A percentile compares a stretch with the other conserved stretches of the same genome.
Evolutionary conservation across 2,329 filamentous ascomycete genomes (phyloP).

Genomic region (Thielaviopsis populi): DNA sequence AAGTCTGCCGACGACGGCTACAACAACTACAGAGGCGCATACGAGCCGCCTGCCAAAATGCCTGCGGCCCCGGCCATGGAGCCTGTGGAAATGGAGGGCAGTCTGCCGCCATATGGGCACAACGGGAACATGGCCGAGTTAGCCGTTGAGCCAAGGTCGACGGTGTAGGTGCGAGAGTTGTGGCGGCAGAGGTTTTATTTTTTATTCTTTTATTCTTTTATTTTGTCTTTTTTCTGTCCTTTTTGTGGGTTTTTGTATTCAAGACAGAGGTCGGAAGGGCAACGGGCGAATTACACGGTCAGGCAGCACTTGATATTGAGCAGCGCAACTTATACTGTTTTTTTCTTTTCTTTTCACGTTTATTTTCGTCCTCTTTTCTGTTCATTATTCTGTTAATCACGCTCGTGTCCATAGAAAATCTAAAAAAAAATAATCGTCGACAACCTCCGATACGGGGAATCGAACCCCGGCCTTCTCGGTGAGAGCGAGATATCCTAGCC

Average conservation of each 20-base stretch:
- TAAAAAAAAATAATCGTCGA: neutral
- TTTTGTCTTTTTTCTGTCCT: slow-evolving; percentile 1
- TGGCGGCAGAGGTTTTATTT: neutral
- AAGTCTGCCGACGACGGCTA: slow-evolving; percentile 10
- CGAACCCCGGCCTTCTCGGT: slow-evolving; percentile 20
- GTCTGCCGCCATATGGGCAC: slow-evolving; percentile 11
- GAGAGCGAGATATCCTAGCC: slow-evolving; percentile 9
- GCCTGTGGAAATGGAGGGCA: slow-evolving; percentile 16
- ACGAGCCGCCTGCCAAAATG: slow-evolving; percentile 14
- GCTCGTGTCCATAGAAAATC: neutral
- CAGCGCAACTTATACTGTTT: slow-evolving; percentile 1
- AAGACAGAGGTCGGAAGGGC: slow-evolving; percentile 3
- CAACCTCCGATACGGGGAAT: slow-evolving; percentile 20
- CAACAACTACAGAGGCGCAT: slow-evolving; percentile 11
- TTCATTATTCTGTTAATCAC: too few species aligned
- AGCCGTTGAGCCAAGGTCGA: slow-evolving; percentile 10
- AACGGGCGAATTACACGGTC: neutral
- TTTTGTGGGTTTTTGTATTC: neutral
- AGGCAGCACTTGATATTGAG: slow-evolving; percentile 9
- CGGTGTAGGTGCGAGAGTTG: neutral
- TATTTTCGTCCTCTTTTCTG: neutral
- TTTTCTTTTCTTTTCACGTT: neutral
- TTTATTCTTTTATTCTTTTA: neutral
- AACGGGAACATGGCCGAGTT: slow-evolving; percentile 11
- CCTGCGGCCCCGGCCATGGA: slow-evolving; percentile 15